Evolutionary conservation across 805 yeast genomes (phyloP).

Genomic region (Saccharomycopsis fermentans): DNA sequence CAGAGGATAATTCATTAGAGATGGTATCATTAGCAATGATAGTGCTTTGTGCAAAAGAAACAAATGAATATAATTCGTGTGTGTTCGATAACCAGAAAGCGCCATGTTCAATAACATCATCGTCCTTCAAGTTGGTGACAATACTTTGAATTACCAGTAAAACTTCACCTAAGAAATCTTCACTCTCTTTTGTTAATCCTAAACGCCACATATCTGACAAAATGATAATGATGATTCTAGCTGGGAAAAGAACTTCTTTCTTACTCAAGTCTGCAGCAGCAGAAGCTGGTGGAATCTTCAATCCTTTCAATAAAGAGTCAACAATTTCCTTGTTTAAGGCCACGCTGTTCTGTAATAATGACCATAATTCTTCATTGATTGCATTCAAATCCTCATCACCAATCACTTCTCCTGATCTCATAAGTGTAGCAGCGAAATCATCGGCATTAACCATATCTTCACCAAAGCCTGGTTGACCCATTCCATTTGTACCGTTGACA

Average conservation of each 20-base stretch:
- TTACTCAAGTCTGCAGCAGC: constrained; percentile 74
- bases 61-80: constrained; percentile 90
- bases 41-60: constrained; percentile 87
- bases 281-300: constrained; percentile 78
- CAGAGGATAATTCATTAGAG: constrained; percentile 75
- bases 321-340: constrained; percentile 73
- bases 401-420: constrained; percentile 44
- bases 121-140: constrained; percentile 72
- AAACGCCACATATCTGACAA: constrained; percentile 97
- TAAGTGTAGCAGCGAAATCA: constrained; percentile 41
- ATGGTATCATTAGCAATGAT: constrained; percentile 75
- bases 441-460: constrained; percentile 21
- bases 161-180: constrained; percentile 81
- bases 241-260: constrained; percentile 92
- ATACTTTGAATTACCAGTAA: constrained; percentile 77
- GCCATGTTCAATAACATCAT: constrained; percentile 80
- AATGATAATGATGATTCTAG: constrained; percentile 84
- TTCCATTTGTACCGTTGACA: constrained; percentile 12
- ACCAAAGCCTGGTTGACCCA: constrained; percentile 16
- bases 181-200: constrained; percentile 87
- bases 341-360: constrained; percentile 59
- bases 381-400: constrained; percentile 39
- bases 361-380: constrained; percentile 66
- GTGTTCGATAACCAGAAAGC: constrained; percentile 97
- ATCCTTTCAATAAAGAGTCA: constrained; percentile 73